Evolutionary conservation across 495 filamentous ascomycete genomes (phyloP).

Genomic region (Pseudoneurospora amorphoporcata): DNA sequence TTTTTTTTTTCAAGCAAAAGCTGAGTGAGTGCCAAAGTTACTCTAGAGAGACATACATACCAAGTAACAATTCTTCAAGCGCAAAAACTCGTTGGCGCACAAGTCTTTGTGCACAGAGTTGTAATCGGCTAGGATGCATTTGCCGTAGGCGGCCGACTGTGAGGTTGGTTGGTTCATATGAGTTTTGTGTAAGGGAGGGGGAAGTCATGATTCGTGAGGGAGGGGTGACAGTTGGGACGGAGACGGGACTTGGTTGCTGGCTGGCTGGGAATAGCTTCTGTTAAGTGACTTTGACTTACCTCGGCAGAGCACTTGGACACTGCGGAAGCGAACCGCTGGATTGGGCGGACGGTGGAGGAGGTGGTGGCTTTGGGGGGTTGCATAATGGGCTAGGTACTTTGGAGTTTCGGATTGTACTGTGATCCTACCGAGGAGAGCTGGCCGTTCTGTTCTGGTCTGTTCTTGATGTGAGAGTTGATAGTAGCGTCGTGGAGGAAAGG

Average conservation of each 20-base stretch:
- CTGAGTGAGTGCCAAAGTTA: too few species aligned
- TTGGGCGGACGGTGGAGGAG: constrained; percentile 43
- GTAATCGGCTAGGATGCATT: constrained; percentile 86
- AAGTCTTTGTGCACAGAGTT: constrained; percentile 86
- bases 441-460: too few species aligned
- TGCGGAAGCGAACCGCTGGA: constrained; percentile 80
- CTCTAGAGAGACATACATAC: constrained; percentile 36
- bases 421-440: too few species aligned
- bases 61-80: constrained; percentile 77
- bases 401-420: too few species aligned
- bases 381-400: too few species aligned
- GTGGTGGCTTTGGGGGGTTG: constrained; percentile 8
- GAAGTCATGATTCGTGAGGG: too few species aligned
- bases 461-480: background rate
- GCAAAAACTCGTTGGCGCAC: constrained; percentile 77
- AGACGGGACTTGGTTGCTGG: too few species aligned
- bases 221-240: too few species aligned
- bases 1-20: too few species aligned
- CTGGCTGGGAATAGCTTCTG: too few species aligned
- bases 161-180: background rate
- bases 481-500: background rate
- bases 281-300: too few species aligned
- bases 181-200: too few species aligned
- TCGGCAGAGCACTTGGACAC: constrained; percentile 74
- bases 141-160: constrained; percentile 78